Evolutionary conservation across 1,284 basidiomycete genomes (phyloP).

Genomic region (Chalciporus sp.): DNA sequence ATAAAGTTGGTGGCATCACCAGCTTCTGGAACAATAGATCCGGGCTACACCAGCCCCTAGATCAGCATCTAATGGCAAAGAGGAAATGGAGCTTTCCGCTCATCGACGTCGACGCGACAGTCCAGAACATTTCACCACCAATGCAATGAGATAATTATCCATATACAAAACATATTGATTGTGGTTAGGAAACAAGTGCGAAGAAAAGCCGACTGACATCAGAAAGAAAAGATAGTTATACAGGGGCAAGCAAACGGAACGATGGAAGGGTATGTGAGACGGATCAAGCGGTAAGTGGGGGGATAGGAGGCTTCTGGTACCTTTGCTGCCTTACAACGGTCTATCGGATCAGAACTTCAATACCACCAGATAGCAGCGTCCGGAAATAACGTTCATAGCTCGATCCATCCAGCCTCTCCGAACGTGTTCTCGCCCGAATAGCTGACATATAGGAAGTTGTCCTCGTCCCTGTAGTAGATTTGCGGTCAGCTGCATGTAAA

Average conservation of each 20-base stretch:
- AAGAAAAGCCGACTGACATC: slow-evolving; percentile 5
- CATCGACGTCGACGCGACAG: not conserved
- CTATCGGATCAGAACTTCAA: slow-evolving; percentile 28
- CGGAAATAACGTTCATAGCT: slow-evolving; percentile 38
- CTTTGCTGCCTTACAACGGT: slow-evolving; percentile 29
- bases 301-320: slow-evolving; percentile 15
- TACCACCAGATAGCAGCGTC: slow-evolving; percentile 26
- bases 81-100: not conserved
- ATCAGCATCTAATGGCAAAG: no score
- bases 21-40: no score
- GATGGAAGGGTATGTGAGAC: slow-evolving; percentile 27
- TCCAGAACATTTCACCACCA: not conserved
- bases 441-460: slow-evolving; percentile 94
- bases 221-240: slow-evolving; percentile 26
- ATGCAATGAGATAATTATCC: slow-evolving; percentile 6
- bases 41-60: no score
- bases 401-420: slow-evolving; percentile 59
- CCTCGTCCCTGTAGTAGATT: slow-evolving; percentile 76
- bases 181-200: slow-evolving; percentile 13
- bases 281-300: slow-evolving; percentile 16
- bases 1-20: no score
- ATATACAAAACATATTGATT: slow-evolving; percentile 16
- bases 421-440: slow-evolving; percentile 98
- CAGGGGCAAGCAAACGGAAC: slow-evolving; percentile 27
- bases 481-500: slow-evolving; percentile 9